Evolutionary conservation across 495 filamentous ascomycete species (phyloP), one percentile per base, ranked within the genome.

Genomic region (Podospora pseudopauciseta): DNA sequence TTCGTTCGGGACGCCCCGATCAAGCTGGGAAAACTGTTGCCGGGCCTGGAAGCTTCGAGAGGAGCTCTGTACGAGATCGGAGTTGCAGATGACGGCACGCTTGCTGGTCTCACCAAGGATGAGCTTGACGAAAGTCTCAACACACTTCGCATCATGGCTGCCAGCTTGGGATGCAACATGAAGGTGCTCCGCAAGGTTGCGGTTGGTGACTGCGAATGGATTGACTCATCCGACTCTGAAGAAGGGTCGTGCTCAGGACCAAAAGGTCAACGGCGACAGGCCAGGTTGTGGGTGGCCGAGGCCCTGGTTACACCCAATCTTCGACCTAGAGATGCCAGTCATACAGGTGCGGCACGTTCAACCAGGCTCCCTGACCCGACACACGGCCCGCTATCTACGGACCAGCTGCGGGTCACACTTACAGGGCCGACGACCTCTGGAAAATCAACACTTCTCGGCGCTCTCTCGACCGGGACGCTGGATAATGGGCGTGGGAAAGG

Each of bases 41-140:
- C 93, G 4, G 92, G 95, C 1, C 83, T 99, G 3, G 94, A 98
- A 75, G 93, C 96, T 68, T 97, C 92, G 53, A 89, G 91, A 67
- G 95, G 95, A 19, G 96, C 96, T 0, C 76, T 98, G 63, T 99
- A 99, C 68, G 96, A 99, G 79, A 96, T 99, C 74, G 95, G 95
- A 0, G 93, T 99, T 23, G 89, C 93, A 5, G 95, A 99, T 76
- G 94, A 97, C 80, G 95, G 95, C 16, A 92, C 89, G 0, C 90
- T 98, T 68, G 89, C 96, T 56, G 95, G 95, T 1, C 80, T 99
- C n/a, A 90, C 91, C 0, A 86, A 89, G 70, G 93, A 97, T 74
- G 95, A 98, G 78, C 81, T 99, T 78, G 88, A 96, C 63, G 94
- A 97, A 77, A 96, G 92, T 77, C 82, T 98, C 65, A 84, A 83